Percentiles rank a stretch among this genome's conserved stretches.
Conservation (phyloP, 2,329 filamentous ascomycete species). For the Venturiaceae sp. region DNA sequence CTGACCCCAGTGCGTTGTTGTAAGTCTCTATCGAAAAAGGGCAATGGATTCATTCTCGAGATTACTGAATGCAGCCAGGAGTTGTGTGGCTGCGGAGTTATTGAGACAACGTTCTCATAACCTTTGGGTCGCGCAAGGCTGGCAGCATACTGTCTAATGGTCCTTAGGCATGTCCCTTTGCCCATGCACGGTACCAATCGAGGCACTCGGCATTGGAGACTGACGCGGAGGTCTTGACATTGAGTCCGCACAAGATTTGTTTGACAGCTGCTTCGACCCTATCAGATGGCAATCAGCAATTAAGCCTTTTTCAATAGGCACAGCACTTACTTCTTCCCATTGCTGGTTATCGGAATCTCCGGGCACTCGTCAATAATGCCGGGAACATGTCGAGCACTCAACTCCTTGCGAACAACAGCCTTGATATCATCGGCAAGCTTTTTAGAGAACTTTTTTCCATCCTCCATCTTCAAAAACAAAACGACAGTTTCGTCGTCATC, state of each 20-base stretch:
- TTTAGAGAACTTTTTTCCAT: slow-evolving; percentile 45
- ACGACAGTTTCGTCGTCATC: slow-evolving; percentile 82
- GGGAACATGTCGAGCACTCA: slow-evolving; percentile 86
- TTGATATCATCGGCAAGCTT: slow-evolving; percentile 57
- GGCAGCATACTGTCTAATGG: too few species aligned
- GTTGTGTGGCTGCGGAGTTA: too few species aligned
- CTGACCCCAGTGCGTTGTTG: too few species aligned
- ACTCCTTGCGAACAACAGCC: slow-evolving; percentile 58
- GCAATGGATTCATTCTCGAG: too few species aligned
- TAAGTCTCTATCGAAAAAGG: too few species aligned
- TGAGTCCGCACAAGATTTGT: slow-evolving; percentile 82
- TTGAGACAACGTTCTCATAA: too few species aligned
- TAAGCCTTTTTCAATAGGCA: background rate
- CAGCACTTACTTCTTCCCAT: slow-evolving; percentile 76
- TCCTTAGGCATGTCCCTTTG: background rate
- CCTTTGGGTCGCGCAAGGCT: too few species aligned
- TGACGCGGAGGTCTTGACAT: slow-evolving; percentile 81
- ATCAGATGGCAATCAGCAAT: slow-evolving; percentile 6
- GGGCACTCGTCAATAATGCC: slow-evolving; percentile 71
- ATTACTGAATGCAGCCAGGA: too few species aligned
- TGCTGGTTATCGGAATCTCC: slow-evolving; percentile 83
- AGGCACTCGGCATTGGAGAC: slow-evolving; percentile 87
- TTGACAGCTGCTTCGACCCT: slow-evolving; percentile 93
- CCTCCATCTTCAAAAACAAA: slow-evolving; percentile 72
- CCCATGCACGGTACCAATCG: slow-evolving; percentile 63